Evolutionary conservation across 1,284 basidiomycete genomes (phyloP).

Genomic region (Austroboletus niveus): DNA sequence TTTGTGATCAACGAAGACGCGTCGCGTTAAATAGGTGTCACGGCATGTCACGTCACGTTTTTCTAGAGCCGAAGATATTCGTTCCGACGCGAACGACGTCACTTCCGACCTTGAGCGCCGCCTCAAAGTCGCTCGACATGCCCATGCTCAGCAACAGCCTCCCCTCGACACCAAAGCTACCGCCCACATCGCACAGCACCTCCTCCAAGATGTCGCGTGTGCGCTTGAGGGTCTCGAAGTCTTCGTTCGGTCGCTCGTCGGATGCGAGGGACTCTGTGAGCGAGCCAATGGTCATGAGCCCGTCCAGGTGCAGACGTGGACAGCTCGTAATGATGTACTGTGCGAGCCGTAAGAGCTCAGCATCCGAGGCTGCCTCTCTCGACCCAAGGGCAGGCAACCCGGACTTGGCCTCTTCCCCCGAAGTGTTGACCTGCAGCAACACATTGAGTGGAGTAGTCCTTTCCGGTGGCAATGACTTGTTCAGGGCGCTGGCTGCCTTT

Average conservation of each 20-base stretch:
- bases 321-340: slow-evolving; percentile 72
- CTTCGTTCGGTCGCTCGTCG: slow-evolving; percentile 67
- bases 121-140: slow-evolving; percentile 95
- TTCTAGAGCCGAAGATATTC: slow-evolving; percentile 80
- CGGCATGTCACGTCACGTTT: slow-evolving; percentile 21
- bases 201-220: slow-evolving; percentile 60
- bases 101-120: slow-evolving; percentile 82
- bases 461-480: slow-evolving; percentile 66
- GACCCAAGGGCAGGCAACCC: slow-evolving; percentile 63
- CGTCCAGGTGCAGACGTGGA: slow-evolving; percentile 72
- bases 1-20: slow-evolving; percentile 34
- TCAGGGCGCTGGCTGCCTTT: slow-evolving; percentile 83
- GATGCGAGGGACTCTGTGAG: slow-evolving; percentile 65
- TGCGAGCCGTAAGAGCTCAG: slow-evolving; percentile 69
- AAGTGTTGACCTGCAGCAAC: slow-evolving; percentile 94
- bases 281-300: slow-evolving; percentile 97
- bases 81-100: slow-evolving; percentile 91
- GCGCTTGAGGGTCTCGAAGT: slow-evolving; percentile 73
- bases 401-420: slow-evolving; percentile 86
- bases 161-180: slow-evolving; percentile 54
- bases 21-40: slow-evolving; percentile 33
- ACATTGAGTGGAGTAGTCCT: slow-evolving; percentile 54
- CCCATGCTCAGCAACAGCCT: slow-evolving; percentile 90
- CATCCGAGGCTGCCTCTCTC: slow-evolving; percentile 18
- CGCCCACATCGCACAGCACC: slow-evolving; percentile 37